phyloP scores from a whole-genome alignment of 2,329 filamentous ascomycete species.

The Neoarthrinium moseri region DNA sequence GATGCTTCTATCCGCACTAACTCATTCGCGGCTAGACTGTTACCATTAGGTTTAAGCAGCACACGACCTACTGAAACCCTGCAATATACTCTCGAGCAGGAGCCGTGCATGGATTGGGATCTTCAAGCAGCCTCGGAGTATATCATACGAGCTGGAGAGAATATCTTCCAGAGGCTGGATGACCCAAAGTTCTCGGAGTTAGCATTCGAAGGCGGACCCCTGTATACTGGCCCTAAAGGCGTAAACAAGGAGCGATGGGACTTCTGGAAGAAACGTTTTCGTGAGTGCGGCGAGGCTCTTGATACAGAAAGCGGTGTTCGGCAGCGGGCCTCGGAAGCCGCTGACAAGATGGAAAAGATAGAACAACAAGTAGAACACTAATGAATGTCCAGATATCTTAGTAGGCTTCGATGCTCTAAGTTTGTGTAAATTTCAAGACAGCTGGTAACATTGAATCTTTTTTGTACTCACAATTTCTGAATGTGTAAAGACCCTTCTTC shows the following conservation, averaged over 20 bases:
- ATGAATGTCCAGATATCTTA: not conserved
- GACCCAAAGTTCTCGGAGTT: not conserved
- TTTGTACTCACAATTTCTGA: too few species aligned
- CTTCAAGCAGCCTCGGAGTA: not conserved
- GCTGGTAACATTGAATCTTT: not conserved
- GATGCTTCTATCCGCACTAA: not conserved
- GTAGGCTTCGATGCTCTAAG: too few species aligned
- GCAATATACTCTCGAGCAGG: not conserved
- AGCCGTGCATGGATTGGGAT: not conserved
- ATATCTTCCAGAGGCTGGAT: not conserved
- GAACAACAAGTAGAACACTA: not conserved
- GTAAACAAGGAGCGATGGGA: not conserved
- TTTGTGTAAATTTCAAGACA: slow-evolving; percentile 30
- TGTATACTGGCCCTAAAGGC: not conserved
- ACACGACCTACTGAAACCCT: not conserved
- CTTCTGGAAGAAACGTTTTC: not conserved
- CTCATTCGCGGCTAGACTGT: not conserved
- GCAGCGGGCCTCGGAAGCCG: not conserved
- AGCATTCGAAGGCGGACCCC: not conserved
- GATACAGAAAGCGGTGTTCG: not conserved
- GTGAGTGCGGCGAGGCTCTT: not conserved
- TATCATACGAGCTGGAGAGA: not conserved
- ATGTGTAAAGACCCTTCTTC: too few species aligned
- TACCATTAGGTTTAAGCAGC: not conserved
- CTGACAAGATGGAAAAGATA: not conserved